Evolutionary conservation across 83 land plant genomes (phyloP).

Genomic region (Picea mariana): DNA sequence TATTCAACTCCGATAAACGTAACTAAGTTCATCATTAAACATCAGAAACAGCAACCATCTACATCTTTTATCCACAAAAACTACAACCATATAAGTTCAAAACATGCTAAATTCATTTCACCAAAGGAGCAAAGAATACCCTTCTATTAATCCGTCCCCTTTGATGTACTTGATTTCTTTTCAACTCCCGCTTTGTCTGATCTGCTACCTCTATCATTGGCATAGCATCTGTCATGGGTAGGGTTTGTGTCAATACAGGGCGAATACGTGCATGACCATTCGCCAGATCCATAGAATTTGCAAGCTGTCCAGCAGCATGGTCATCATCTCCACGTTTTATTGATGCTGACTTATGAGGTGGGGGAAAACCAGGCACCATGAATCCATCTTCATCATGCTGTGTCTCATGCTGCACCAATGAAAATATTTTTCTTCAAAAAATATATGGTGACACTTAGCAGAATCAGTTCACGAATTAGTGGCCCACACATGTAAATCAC

Average conservation of each 20-base stretch:
- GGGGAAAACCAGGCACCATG: slow-evolving; percentile 39
- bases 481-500: neutral
- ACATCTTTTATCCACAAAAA: neutral
- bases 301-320: slow-evolving; percentile 10
- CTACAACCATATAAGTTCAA: neutral
- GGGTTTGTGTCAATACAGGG: slow-evolving; percentile 27
- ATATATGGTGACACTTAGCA: neutral
- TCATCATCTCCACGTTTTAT: slow-evolving; percentile 73
- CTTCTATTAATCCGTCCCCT: slow-evolving; percentile 56
- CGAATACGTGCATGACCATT: slow-evolving; percentile 29
- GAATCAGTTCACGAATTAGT: neutral
- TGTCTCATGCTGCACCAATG: slow-evolving; percentile 63
- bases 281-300: slow-evolving; percentile 56
- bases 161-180: slow-evolving; percentile 30
- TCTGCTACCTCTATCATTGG: slow-evolving; percentile 34
- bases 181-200: slow-evolving; percentile 42
- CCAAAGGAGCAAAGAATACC: slow-evolving; percentile 31
- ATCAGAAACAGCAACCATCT: neutral
- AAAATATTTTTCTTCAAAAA: neutral
- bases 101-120: neutral
- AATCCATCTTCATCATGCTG: slow-evolving; percentile 71
- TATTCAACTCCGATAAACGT: neutral
- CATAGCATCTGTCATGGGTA: slow-evolving; percentile 31
- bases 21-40: neutral
- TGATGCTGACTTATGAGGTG: slow-evolving; percentile 30